These are phyloP conservation scores for Phragmites australis DNA, from an alignment of 176 grass and related monocot species.

Conservation along the genomic window DNA sequence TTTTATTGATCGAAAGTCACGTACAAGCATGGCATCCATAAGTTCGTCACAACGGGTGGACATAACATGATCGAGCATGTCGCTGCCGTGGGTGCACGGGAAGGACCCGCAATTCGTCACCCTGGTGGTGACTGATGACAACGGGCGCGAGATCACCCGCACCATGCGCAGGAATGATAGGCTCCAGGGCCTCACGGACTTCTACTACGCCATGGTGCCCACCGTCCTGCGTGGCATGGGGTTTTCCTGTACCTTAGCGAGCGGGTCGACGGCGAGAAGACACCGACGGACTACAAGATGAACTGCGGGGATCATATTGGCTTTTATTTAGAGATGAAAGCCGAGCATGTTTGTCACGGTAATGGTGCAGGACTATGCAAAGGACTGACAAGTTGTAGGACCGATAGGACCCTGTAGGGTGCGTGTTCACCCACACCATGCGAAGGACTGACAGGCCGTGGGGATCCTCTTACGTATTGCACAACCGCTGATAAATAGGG, in stretches of 20 bases:
- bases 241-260: not conserved
- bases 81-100: not conserved
- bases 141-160: not conserved
- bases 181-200: not conserved
- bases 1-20: too few relatives aligned
- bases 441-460: not conserved
- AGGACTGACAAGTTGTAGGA: not conserved
- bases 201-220: slow-evolving; percentile 6
- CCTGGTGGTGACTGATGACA: not conserved
- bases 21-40: too few relatives aligned
- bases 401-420: fast-evolving
- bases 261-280: not conserved
- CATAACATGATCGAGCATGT: too few relatives aligned
- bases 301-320: not conserved
- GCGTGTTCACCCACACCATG: not conserved
- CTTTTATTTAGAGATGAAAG: not conserved
- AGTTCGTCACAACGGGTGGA: too few relatives aligned
- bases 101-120: not conserved
- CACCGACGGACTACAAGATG: not conserved
- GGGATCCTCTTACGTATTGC: too few relatives aligned
- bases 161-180: not conserved
- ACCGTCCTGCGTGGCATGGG: not conserved
- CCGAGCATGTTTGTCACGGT: not conserved
- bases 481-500: too few relatives aligned
- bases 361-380: not conserved